Evolutionary conservation across 1,139 yeast genomes (phyloP).

Genomic region (Debaryomyces fabryi): DNA sequence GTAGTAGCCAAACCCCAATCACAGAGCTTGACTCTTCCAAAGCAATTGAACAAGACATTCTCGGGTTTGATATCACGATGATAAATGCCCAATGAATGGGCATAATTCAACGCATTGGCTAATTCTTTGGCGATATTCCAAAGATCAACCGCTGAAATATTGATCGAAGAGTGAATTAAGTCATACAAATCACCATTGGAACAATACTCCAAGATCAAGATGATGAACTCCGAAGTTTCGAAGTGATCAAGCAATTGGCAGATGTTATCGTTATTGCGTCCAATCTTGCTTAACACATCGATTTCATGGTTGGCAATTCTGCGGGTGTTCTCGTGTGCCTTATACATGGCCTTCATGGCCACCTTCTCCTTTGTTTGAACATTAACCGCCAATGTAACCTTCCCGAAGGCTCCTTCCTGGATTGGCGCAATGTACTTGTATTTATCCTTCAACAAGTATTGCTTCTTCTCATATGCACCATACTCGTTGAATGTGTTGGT

Average conservation of each 20-base stretch:
- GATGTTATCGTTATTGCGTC: constrained; percentile 39
- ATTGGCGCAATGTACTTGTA: constrained; percentile 42
- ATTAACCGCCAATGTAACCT: constrained; percentile 52
- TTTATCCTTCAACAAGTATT: constrained; percentile 28
- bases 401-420: constrained; percentile 58
- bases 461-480: constrained; percentile 38
- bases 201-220: constrained; percentile 54
- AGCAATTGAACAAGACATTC: constrained; percentile 45
- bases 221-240: constrained; percentile 40
- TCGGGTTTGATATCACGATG: constrained; percentile 62
- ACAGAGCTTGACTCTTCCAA: constrained; percentile 50
- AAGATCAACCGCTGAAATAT: constrained; percentile 25
- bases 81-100: constrained; percentile 48
- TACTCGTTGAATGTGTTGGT: constrained; percentile 24
- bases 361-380: constrained; percentile 30
- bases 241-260: constrained; percentile 49
- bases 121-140: constrained; percentile 41
- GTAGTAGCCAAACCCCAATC: constrained; percentile 61
- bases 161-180: constrained; percentile 32
- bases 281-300: constrained; percentile 38
- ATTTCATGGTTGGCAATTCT: constrained; percentile 52
- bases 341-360: constrained; percentile 47
- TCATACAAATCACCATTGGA: constrained; percentile 54
- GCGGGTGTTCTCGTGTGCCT: constrained; percentile 19
- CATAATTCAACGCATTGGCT: constrained; percentile 39